These are phyloP conservation scores for Ganoderma multipileum DNA, from an alignment of 1,284 basidiomycete genomes.

Conservation along the genomic window DNA sequence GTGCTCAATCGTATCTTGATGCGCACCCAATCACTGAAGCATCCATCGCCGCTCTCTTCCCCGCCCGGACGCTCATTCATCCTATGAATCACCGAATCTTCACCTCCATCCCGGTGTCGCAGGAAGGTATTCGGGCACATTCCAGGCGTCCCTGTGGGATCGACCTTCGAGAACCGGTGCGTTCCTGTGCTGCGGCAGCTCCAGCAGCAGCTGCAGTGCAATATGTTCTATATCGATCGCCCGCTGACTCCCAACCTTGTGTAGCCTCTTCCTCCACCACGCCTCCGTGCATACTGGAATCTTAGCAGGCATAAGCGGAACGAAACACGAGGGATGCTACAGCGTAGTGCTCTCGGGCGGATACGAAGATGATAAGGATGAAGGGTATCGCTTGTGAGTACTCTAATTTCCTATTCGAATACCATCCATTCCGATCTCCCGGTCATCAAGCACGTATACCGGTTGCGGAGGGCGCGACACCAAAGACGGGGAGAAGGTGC, in stretches of 20 bases:
- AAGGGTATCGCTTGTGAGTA: constrained; percentile 47
- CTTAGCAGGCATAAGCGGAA: constrained; percentile 33
- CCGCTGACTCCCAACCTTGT: not conserved
- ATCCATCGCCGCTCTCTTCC: not conserved
- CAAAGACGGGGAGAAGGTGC: constrained; percentile 27
- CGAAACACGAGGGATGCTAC: constrained; percentile 42
- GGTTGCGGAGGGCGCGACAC: constrained; percentile 39
- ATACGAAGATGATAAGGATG: constrained; percentile 50
- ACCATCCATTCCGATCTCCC: not conserved
- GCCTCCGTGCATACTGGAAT: constrained; percentile 30
- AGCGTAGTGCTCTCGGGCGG: constrained; percentile 50
- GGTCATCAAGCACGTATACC: constrained; percentile 46
- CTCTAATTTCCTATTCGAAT: not conserved
- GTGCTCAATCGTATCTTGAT: not conserved
- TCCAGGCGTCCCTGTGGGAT: constrained; percentile 32
- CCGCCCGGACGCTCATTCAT: constrained; percentile 4
- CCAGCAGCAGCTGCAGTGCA: not conserved
- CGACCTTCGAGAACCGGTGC: constrained; percentile 33
- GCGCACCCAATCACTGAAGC: not conserved
- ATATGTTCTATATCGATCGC: not conserved
- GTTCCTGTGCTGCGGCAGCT: not conserved
- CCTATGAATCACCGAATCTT: not conserved
- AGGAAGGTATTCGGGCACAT: constrained; percentile 36
- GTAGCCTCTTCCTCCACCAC: constrained; percentile 26
- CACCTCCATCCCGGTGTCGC: not conserved